Base-by-base conservation (phyloP, 2,329 filamentous ascomycete species). In the Endothia cerciana region DNA sequence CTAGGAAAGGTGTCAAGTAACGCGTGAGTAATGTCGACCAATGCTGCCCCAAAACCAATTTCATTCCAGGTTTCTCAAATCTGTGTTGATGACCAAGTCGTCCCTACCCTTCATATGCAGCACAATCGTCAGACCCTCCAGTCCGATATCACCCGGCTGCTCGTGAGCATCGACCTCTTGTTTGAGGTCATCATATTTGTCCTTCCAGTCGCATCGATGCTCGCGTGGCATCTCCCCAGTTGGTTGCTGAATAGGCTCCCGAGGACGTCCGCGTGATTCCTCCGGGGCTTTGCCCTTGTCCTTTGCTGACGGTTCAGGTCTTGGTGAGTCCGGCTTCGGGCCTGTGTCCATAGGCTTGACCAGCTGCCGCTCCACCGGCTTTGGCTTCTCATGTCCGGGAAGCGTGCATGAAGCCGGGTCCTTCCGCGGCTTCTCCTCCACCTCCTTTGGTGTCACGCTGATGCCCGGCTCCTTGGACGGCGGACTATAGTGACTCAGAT, bases 21-120 rank as follows among this genome's bases (percentile, higher is more conserved):
- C 7, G 25, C 30, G 28, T 6, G 8, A 45, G 36, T 22, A n/a
- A n/a, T 38, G 11, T 22, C 4, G 25, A 17, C 19, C 30, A 38
- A 28, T 28, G 25, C 11, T 13, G 17, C 45, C 25, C 11, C 2
- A 5, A 11, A 11, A 38, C 5, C 3, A 30, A 40, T 40, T n/a
- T 57, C 38, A 67, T 36, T 66, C 60, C 15, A 67, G 33, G 43
- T 65, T 68, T 6, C 70, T 73, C 72, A 84, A 73, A 71, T 84
- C 79, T 2, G 82, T 84, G 63, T 82, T 83, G 70, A 85, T 81
- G 57, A 85, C 78, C 70, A 85, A 70, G 67, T 86, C 83, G 58
- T 84, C 82, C 72, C 78, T 81, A 55, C 79, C 78, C 70, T 74
- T 80, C 70, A 83, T 74, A 72, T 84, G 83, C 73, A 86, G 75